Base-by-base conservation (phyloP, 1,139 yeast species). In the Taphrina populina region DNA sequence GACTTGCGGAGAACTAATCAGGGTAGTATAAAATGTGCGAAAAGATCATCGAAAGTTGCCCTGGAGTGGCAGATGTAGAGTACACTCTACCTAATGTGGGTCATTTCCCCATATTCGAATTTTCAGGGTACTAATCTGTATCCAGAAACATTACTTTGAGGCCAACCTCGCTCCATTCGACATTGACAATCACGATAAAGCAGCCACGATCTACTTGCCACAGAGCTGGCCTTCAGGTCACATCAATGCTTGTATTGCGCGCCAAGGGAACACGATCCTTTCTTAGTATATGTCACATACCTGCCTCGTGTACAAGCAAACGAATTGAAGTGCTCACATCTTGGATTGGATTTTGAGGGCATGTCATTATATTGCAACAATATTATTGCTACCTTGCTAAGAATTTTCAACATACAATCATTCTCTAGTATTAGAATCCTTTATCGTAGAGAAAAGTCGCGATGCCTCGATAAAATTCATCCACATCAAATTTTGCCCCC, bases 221-320 rank as follows among this genome's bases (percentile, higher is more conserved):
- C 80, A 92, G 60, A 80, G 94, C 57, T 92, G 88, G 74, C 96
- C 96, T 67, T 88, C 86, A 68, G 96, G 96, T 53, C 79, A 84
- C 70, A 88, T 88, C 71, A 83, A 82, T 70, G 83, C 86, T 69
- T 84, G 92, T 33, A 95, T 88, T 62, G 85, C 82, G 55, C 82
- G 95, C 71, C 64, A 74, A 79, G 67, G 71, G 80, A 55, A 81
- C 72, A 65, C 69, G 77, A 58, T 77, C 64, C 65, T 21, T 24
- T 34, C 24, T 10, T 27, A 17, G 15, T n/a, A n/a, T n/a, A n/a
- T n/a, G n/a, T n/a, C n/a, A n/a, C n/a, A n/a, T n/a, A n/a, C n/a
- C n/a, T n/a, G n/a, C n/a, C n/a, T n/a, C n/a, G n/a, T n/a, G n/a
- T n/a, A n/a, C n/a, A n/a, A n/a, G n/a, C n/a, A n/a, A n/a, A n/a